These are phyloP conservation scores for Austropuccinia psidii DNA, from an alignment of 1,284 basidiomycete genomes.

Conservation along the genomic window DNA sequence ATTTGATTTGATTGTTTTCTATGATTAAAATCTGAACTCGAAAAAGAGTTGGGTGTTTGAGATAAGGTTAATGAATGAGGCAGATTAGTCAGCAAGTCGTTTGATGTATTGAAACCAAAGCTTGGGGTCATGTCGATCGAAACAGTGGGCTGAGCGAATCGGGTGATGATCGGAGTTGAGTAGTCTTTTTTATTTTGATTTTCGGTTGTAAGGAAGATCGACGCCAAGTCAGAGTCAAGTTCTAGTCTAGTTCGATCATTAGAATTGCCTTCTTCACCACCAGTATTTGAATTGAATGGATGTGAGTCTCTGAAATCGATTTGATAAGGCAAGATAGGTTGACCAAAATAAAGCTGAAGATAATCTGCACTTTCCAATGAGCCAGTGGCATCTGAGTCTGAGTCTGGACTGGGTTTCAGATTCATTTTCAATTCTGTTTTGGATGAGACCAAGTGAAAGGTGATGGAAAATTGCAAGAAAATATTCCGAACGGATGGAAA, in stretches of 20 bases:
- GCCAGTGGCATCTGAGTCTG: slow-evolving; percentile 14
- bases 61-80: too few species aligned
- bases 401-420: not conserved
- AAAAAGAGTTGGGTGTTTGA: too few species aligned
- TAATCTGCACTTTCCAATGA: slow-evolving; percentile 21
- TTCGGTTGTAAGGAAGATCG: slow-evolving; percentile 9
- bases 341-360: slow-evolving; percentile 21
- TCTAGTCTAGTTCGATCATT: not conserved
- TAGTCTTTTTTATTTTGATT: not conserved
- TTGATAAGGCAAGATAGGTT: slow-evolving; percentile 12
- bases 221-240: slow-evolving; percentile 13
- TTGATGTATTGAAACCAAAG: not conserved
- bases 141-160: not conserved
- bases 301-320: not conserved
- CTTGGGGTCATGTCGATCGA: not conserved
- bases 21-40: too few species aligned
- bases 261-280: not conserved
- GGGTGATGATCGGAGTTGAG: not conserved
- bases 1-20: too few species aligned
- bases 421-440: not conserved
- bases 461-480: not conserved
- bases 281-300: not conserved
- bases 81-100: not conserved
- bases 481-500: not conserved
- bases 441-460: not conserved